Conservation (phyloP, 176 grass and related monocot species). For the Hordeum vulgare region MorexV3_pseudomolecules_assembly NC_058519.1:611617937-611618436, state of each 20-base stretch:
- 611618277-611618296: neutral
- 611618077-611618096: neutral
- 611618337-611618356: neutral
- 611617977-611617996: neutral
- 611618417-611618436: neutral
- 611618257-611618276: neutral
- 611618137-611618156: neutral
- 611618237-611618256: neutral
- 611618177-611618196: conserved; percentile 19
- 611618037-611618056: neutral
- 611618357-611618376: neutral
- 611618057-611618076: neutral
- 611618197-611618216: neutral
- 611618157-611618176: neutral
- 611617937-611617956: neutral
- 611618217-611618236: neutral
- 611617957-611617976: conserved; percentile 13
- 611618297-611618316: neutral
- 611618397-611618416: neutral
- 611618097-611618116: conserved; percentile 2
- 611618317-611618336: neutral
- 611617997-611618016: neutral
- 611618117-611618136: conserved; percentile 14
- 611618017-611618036: conserved; percentile 16
- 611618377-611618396: neutral